Conservation (phyloP, 768 basidiomycete species). For the Suillus tomentosus region DNA sequence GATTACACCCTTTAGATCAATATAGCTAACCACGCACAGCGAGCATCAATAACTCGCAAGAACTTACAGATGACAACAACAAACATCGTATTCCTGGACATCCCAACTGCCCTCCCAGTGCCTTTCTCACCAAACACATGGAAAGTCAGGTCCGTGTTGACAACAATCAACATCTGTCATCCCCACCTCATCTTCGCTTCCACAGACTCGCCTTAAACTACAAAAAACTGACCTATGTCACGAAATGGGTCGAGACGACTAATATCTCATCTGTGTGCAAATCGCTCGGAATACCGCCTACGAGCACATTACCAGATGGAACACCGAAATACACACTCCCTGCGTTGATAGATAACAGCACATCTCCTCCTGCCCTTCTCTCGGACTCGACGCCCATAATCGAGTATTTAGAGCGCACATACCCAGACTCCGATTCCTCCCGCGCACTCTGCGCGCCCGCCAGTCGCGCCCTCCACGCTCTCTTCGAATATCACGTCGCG, state of each 20-base stretch:
- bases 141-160: slow-evolving; percentile 15
- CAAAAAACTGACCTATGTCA: slow-evolving; percentile 30
- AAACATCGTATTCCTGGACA: slow-evolving; percentile 17
- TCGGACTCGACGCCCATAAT: slow-evolving; percentile 39
- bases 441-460: slow-evolving; percentile 20
- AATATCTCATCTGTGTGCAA: slow-evolving; percentile 28
- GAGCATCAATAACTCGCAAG: neutral
- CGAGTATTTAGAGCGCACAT: slow-evolving; percentile 38
- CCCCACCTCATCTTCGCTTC: neutral
- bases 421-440: slow-evolving; percentile 19
- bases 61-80: slow-evolving; percentile 5
- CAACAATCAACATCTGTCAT: neutral
- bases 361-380: slow-evolving; percentile 23
- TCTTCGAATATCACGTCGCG: slow-evolving; percentile 24
- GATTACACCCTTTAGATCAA: neutral
- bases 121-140: slow-evolving; percentile 17
- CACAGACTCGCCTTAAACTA: slow-evolving; percentile 29
- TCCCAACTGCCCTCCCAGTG: slow-evolving; percentile 13
- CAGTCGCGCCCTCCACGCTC: slow-evolving; percentile 25
- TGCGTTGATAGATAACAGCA: slow-evolving; percentile 26
- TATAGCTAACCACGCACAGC: neutral
- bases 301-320: slow-evolving; percentile 27
- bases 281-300: slow-evolving; percentile 29
- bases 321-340: slow-evolving; percentile 36
- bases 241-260: slow-evolving; percentile 28